Conservation (phyloP, 2,329 filamentous ascomycete species). For the Bipolaris victoriae region DNA sequence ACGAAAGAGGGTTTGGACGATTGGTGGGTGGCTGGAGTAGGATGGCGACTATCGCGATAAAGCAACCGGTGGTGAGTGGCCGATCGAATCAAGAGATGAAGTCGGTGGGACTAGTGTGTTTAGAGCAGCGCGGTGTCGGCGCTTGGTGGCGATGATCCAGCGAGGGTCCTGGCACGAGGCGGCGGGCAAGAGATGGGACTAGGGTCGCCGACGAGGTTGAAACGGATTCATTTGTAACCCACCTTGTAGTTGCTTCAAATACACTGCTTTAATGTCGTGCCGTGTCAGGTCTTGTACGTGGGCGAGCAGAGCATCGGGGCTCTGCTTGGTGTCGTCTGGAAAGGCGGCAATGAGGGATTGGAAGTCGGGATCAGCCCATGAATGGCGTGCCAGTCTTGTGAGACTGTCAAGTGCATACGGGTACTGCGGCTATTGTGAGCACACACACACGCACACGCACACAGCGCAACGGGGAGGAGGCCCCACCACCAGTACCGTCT, state of each 20-base stretch:
- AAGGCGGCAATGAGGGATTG: slow-evolving; percentile 73
- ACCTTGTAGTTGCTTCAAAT: slow-evolving; percentile 76
- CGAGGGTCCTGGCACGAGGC: slow-evolving; percentile 3
- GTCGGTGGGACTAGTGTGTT: slow-evolving; percentile 25
- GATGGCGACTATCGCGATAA: slow-evolving; percentile 37
- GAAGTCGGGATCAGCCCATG: slow-evolving; percentile 72
- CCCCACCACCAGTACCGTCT: slow-evolving; percentile 22
- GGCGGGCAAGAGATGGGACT: slow-evolving; percentile 7
- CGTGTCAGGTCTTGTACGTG: slow-evolving; percentile 74
- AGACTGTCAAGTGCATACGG: slow-evolving; percentile 75
- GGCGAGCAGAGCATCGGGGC: slow-evolving; percentile 64
- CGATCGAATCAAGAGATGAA: slow-evolving; percentile 27
- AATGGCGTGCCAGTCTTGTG: slow-evolving; percentile 65
- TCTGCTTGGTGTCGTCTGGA: slow-evolving; percentile 66
- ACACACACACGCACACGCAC: slow-evolving; percentile 13
- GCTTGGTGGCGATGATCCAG: slow-evolving; percentile 26
- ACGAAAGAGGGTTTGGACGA: slow-evolving; percentile 18
- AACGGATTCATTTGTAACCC: slow-evolving; percentile 25
- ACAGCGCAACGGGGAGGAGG: slow-evolving; percentile 22
- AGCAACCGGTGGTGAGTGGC: slow-evolving; percentile 23
- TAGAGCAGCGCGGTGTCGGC: slow-evolving; percentile 31
- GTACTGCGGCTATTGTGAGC: slow-evolving; percentile 63
- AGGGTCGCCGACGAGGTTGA: slow-evolving; percentile 15
- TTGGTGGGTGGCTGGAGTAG: slow-evolving; percentile 23
- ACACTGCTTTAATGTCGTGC: slow-evolving; percentile 75